Conservation (phyloP, 441 rosid genomes). For the Cnidoscolus chayamansa region DNA sequence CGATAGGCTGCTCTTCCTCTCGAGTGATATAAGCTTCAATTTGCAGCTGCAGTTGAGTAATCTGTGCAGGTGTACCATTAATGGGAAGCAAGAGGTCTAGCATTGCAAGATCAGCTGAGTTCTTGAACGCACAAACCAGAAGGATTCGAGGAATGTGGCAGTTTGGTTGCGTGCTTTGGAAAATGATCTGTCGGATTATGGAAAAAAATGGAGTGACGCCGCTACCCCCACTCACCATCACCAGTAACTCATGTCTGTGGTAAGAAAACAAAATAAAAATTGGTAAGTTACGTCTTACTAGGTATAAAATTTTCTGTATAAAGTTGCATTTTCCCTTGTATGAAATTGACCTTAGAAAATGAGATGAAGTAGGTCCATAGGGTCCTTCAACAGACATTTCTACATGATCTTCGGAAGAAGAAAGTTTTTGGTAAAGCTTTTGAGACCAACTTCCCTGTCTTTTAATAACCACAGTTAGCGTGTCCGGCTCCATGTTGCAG, state of each 20-base stretch:
- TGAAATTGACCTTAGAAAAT: constrained; percentile 30
- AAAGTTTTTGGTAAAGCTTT: constrained; percentile 33
- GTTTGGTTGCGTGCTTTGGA: constrained; percentile 34
- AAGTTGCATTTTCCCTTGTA: background rate
- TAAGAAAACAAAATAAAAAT: background rate
- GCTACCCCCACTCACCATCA: constrained; percentile 88
- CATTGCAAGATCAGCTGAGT: constrained; percentile 58
- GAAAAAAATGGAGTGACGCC: constrained; percentile 84
- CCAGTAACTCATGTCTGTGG: constrained; percentile 56
- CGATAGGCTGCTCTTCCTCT: constrained; percentile 34
- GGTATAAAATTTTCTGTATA: background rate
- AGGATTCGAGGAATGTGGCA: constrained; percentile 44
- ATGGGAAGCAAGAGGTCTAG: constrained; percentile 68
- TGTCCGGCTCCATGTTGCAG: constrained; percentile 38
- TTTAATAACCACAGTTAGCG: constrained; percentile 43
- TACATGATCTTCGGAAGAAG: constrained; percentile 28
- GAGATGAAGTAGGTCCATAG: constrained; percentile 51
- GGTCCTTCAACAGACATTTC: constrained; percentile 59
- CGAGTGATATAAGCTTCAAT: constrained; percentile 73
- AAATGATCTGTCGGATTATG: constrained; percentile 59
- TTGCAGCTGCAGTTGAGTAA: constrained; percentile 44
- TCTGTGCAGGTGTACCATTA: constrained; percentile 29
- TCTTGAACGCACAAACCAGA: constrained; percentile 66
- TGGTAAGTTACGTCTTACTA: background rate
- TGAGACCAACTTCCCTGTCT: constrained; percentile 50